These are phyloP conservation scores for Mytilinidion resinicola DNA, from an alignment of 495 filamentous ascomycete species.

Conservation along the genomic window DNA sequence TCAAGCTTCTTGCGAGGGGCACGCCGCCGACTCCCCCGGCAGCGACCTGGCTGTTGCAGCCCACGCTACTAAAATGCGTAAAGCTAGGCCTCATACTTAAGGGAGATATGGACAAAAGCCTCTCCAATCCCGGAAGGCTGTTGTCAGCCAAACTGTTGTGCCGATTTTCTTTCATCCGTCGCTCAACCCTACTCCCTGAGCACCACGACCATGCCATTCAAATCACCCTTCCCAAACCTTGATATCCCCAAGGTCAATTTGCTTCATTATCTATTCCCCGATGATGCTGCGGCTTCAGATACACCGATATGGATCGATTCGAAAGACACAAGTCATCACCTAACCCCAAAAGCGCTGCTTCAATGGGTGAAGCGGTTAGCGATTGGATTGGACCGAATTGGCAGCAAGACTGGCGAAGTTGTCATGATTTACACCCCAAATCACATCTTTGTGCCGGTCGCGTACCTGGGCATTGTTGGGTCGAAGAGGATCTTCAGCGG, in stretches of 20 bases:
- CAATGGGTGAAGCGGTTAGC: constrained; percentile 41
- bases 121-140: neutral
- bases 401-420: constrained; percentile 37
- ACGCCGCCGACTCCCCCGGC: constrained; percentile 1
- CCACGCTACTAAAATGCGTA: neutral
- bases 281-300: constrained; percentile 31
- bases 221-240: constrained; percentile 31
- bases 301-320: constrained; percentile 44
- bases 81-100: constrained; percentile 1
- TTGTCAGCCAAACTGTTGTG: too few relatives aligned
- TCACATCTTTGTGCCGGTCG: constrained; percentile 43
- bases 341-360: constrained; percentile 38
- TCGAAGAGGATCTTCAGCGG: constrained; percentile 38
- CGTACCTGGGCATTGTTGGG: constrained; percentile 44
- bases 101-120: constrained; percentile 5
- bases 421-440: constrained; percentile 45
- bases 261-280: constrained; percentile 43
- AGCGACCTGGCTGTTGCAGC: constrained; percentile 13
- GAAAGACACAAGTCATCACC: constrained; percentile 30
- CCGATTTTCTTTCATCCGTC: too few relatives aligned
- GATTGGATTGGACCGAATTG: constrained; percentile 37
- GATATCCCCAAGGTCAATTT: constrained; percentile 42
- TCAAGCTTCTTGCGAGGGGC: neutral
- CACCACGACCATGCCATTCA: constrained; percentile 32
- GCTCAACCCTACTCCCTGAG: neutral